These are phyloP conservation scores for Jackrogersella multiformis DNA, from an alignment of 495 filamentous ascomycete genomes.

Conservation along the genomic window DNA sequence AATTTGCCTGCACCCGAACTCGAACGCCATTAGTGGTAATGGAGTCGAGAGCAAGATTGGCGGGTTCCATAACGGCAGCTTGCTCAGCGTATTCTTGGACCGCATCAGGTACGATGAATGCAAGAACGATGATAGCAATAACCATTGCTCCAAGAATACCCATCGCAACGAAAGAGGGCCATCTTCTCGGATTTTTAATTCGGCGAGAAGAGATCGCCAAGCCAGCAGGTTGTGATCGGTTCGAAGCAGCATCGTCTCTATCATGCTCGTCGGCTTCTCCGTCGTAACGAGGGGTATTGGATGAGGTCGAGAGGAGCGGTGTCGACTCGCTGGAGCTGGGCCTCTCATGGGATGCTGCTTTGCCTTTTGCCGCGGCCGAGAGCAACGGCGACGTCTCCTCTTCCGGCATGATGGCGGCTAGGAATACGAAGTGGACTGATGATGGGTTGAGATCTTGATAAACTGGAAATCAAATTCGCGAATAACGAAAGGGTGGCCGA, in stretches of 20 bases:
- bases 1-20: slow-evolving; percentile 80
- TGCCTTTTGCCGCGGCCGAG: slow-evolving; percentile 43
- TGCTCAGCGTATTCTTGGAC: slow-evolving; percentile 86
- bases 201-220: slow-evolving; percentile 28
- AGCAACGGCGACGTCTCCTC: slow-evolving; percentile 56
- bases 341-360: slow-evolving; percentile 41
- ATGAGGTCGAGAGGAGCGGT: slow-evolving; percentile 59
- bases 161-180: slow-evolving; percentile 60
- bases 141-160: slow-evolving; percentile 50
- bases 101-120: slow-evolving; percentile 80
- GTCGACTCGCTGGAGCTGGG: slow-evolving; percentile 58
- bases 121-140: slow-evolving; percentile 63
- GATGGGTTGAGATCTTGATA: slow-evolving; percentile 6
- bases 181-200: slow-evolving; percentile 49
- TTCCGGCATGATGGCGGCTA: slow-evolving; percentile 53
- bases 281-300: slow-evolving; percentile 57
- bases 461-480: slow-evolving; percentile 10
- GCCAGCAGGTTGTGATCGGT: slow-evolving; percentile 40
- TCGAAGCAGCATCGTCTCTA: slow-evolving; percentile 45
- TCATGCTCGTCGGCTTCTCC: slow-evolving; percentile 52
- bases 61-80: slow-evolving; percentile 81
- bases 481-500: slow-evolving; percentile 7
- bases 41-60: slow-evolving; percentile 80
- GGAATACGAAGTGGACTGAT: neutral
- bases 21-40: slow-evolving; percentile 79